A percentile compares a stretch with the other conserved stretches of the same genome.
These are phyloP conservation scores for Aspergillus cavernicola DNA, from an alignment of 495 filamentous ascomycete species.

Conservation along the genomic window DNA sequence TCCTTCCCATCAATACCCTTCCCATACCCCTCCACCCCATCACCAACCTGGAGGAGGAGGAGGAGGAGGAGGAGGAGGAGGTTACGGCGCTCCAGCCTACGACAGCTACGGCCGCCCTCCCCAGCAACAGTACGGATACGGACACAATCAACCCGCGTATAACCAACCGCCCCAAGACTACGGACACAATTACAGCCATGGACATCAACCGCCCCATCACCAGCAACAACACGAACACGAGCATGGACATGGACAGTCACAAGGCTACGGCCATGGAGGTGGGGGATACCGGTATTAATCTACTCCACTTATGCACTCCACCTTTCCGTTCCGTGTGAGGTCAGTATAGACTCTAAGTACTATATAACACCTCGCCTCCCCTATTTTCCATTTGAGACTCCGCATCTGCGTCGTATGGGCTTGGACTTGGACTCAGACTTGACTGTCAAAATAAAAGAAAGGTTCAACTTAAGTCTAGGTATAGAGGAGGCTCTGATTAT, in stretches of 20 bases:
- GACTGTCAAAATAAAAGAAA: too few relatives aligned
- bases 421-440: too few relatives aligned
- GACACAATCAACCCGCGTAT: not conserved
- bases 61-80: not conserved
- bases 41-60: not conserved
- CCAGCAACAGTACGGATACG: not conserved
- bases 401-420: too few relatives aligned
- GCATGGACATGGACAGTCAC: not conserved
- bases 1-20: not conserved
- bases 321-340: too few relatives aligned
- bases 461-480: too few relatives aligned
- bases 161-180: not conserved
- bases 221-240: not conserved
- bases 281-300: not conserved
- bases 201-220: not conserved
- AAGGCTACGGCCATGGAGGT: constrained; percentile 2
- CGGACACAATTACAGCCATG: constrained; percentile 7
- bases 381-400: too few relatives aligned
- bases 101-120: not conserved
- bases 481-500: too few relatives aligned
- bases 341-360: too few relatives aligned
- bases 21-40: not conserved
- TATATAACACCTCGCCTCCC: too few relatives aligned
- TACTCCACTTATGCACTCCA: not conserved
- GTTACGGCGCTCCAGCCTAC: not conserved